Base-by-base conservation (phyloP, 129 eudicot species). In the Tagetes erecta region DNA sequence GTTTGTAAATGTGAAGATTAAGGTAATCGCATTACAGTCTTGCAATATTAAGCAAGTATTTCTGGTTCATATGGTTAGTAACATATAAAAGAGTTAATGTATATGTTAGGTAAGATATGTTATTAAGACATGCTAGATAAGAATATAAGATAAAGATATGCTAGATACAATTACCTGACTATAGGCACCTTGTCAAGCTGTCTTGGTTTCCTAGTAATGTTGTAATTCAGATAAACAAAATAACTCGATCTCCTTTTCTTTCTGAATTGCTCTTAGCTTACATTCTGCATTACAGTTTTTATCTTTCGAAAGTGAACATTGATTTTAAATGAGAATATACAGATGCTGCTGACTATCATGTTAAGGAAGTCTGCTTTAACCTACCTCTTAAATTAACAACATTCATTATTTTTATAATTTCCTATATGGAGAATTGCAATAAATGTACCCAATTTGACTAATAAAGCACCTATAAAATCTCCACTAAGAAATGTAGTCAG, bases 1-100 rank as follows among this genome's bases (percentile, higher is more conserved):
- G 64, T 94, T 94, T 60, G 72, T 82, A 27, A 94, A 94, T 83
- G 98, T 94, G 71, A 94, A 85, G 64, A 84, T 94, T 80, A 93
- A 94, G 98, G 98, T 94, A 88, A 66, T 58, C 3, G 33, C 50
- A 20, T 71, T 39, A 3, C 36, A 64, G 37, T 35, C 77, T 73
- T 59, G 56, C 69, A 73, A 44, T 59, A 68, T 57, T 45, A 44
- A 41, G 30, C 36, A 62, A 14, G 3, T 62, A 36, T 35, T 62
- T 4, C 67, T 12, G 8, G 40, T 59, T 59, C 41, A 34, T 59
- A 34, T 33, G 39, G 41, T 33, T 59, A 10, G 66, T 35, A 59
- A 59, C 66, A 59, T 9, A 34, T 33, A 33, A 34, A 9, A 35
- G 9, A 3, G 49, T 58, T 13, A 51, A 36, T 59, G 66, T 59